Evolutionary conservation across 345 rosid species (phyloP).

Genomic region (Brassica rapa): DNA sequence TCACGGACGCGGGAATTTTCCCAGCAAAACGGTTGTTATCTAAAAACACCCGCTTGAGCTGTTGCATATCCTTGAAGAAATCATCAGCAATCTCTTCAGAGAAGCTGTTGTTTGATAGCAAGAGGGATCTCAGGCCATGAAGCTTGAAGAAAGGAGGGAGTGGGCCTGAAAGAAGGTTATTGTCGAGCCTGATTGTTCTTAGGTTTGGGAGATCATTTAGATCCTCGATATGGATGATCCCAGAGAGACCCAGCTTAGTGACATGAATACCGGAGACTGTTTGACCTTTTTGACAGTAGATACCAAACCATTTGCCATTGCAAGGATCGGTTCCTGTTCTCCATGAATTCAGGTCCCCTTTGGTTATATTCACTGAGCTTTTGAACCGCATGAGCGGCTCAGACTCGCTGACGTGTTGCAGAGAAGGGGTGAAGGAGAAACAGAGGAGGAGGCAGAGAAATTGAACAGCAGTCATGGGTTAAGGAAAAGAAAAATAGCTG

Average conservation of each 20-base stretch:
- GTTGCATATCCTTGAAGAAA: neutral
- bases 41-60: neutral
- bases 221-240: neutral
- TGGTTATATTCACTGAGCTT: constrained; percentile 33
- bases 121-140: neutral
- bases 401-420: constrained; percentile 33
- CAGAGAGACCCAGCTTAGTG: constrained; percentile 21
- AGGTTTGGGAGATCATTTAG: neutral
- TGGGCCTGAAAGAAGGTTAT: neutral
- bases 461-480: constrained; percentile 41
- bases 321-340: constrained; percentile 57
- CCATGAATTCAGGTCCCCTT: constrained; percentile 60
- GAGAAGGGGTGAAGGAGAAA: constrained; percentile 34
- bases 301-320: constrained; percentile 57
- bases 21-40: constrained; percentile 47
- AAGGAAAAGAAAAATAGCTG: constrained; percentile 20
- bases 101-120: neutral
- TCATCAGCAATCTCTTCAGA: neutral
- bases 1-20: constrained; percentile 54
- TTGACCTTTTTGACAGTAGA: constrained; percentile 49
- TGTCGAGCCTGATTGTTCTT: neutral
- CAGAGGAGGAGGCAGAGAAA: constrained; percentile 12
- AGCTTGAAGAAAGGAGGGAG: neutral
- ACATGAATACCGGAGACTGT: constrained; percentile 63
- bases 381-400: constrained; percentile 41